A percentile compares a stretch with the other conserved stretches of the same genome.
phyloP scores from a whole-genome alignment of 306 rosid genomes.

The Prunus kanzakura region DNA sequence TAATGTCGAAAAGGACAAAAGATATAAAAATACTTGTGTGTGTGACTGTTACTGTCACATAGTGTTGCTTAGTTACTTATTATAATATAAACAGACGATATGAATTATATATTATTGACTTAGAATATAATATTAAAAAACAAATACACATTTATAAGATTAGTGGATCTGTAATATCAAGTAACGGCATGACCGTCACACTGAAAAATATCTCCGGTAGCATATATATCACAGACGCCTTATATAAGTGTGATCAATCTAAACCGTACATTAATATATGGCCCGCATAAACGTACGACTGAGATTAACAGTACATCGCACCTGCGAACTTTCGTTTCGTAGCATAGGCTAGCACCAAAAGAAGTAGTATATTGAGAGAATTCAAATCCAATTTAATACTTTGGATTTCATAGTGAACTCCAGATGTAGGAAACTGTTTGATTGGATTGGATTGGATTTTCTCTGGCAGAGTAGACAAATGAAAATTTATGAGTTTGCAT shows the following conservation, averaged over 20 bases:
- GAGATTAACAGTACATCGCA: background rate
- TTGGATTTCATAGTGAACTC: background rate
- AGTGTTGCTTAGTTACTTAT: accelerated
- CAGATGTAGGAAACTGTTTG: background rate
- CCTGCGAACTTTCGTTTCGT: accelerated
- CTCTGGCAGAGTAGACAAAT: background rate
- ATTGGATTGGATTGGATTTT: background rate
- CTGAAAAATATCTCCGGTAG: no score
- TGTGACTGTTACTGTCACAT: no score
- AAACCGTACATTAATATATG: background rate
- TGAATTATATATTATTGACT: accelerated
- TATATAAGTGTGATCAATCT: background rate
- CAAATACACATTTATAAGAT: no score
- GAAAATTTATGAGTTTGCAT: background rate
- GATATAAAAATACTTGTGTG: no score
- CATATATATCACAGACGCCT: no score
- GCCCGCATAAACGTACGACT: no score
- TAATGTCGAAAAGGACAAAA: background rate
- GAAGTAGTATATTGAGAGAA: background rate
- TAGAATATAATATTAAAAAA: no score
- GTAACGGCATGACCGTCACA: no score
- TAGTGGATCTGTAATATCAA: no score
- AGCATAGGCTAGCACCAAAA: background rate
- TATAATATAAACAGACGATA: accelerated
- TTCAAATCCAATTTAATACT: background rate